Evolutionary conservation across 2,329 filamentous ascomycete genomes (phyloP).

Genomic region (Sporothrix humicola): DNA sequence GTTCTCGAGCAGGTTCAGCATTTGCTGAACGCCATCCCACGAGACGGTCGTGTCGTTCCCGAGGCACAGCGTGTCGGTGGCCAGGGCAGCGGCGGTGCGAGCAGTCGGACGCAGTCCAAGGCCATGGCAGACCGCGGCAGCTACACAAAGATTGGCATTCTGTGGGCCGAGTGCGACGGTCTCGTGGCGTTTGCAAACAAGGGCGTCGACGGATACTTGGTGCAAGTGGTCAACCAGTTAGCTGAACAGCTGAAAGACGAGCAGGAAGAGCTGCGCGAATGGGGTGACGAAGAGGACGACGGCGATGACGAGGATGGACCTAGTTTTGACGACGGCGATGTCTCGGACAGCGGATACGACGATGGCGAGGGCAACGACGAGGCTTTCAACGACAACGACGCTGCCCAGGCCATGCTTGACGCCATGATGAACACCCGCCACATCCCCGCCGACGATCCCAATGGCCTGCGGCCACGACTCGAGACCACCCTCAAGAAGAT

Average conservation of each 20-base stretch:
- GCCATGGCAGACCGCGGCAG: constrained; percentile 54
- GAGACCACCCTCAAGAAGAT: constrained; percentile 68
- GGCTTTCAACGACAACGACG: constrained; percentile 42
- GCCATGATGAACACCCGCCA: constrained; percentile 68
- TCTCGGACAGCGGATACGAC: constrained; percentile 31
- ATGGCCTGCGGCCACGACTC: constrained; percentile 68
- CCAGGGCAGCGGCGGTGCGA: constrained; percentile 38
- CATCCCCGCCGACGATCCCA: constrained; percentile 68
- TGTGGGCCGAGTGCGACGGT: constrained; percentile 85
- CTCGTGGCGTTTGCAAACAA: constrained; percentile 66
- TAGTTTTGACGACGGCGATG: constrained; percentile 44
- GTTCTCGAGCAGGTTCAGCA: constrained; percentile 67
- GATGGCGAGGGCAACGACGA: constrained; percentile 29
- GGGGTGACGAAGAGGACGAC: constrained; percentile 73
- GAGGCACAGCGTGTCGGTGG: constrained; percentile 54
- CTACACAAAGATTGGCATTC: constrained; percentile 71
- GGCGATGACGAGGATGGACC: constrained; percentile 54
- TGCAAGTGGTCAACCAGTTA: constrained; percentile 74
- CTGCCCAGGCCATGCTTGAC: constrained; percentile 66
- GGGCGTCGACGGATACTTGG: constrained; percentile 73
- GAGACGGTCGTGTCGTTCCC: constrained; percentile 60
- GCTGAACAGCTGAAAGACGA: constrained; percentile 79
- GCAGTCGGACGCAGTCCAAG: constrained; percentile 28
- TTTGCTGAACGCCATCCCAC: constrained; percentile 65
- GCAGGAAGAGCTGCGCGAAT: constrained; percentile 84